These are phyloP conservation scores for Pestalotiopsis fici DNA, from an alignment of 2,329 filamentous ascomycete genomes.

Conservation along the genomic window DNA sequence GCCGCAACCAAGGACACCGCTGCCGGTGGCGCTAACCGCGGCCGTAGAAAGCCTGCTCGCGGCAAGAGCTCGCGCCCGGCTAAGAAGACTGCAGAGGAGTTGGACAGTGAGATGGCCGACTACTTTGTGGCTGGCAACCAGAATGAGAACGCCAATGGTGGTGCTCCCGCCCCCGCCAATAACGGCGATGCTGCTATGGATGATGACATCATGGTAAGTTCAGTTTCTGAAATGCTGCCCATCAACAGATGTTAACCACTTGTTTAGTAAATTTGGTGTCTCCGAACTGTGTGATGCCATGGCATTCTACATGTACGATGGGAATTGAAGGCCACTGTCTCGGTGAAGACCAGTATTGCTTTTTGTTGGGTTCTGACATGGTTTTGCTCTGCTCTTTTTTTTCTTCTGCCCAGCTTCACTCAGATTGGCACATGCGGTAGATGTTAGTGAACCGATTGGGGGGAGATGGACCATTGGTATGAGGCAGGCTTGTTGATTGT, in stretches of 20 bases:
- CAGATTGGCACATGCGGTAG: neutral
- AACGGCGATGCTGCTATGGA: conserved; percentile 65
- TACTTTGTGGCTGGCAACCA: conserved; percentile 69
- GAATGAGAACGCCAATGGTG: conserved; percentile 46
- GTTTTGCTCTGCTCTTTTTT: neutral
- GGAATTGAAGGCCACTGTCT: neutral
- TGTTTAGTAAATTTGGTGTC: neutral
- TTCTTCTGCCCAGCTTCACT: neutral
- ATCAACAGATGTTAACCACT: neutral
- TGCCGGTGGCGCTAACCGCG: conserved; percentile 43
- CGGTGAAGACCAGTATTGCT: neutral
- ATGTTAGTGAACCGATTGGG: neutral
- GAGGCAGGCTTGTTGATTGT: neutral
- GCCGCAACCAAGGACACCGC: conserved; percentile 43
- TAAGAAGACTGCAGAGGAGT: conserved; percentile 91
- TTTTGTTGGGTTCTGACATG: neutral
- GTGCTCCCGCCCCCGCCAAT: conserved; percentile 45
- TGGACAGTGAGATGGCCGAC: conserved; percentile 96
- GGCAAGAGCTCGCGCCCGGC: conserved; percentile 62
- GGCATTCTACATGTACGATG: neutral
- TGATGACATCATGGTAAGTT: conserved; percentile 57
- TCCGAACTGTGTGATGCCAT: neutral
- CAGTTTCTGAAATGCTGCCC: neutral
- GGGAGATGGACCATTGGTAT: neutral
- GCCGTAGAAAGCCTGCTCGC: conserved; percentile 49